A percentile compares a stretch with the other conserved stretches of the same genome.
Conservation (phyloP, 2,329 filamentous ascomycete species). For the Verticillium longisporum region DNA sequence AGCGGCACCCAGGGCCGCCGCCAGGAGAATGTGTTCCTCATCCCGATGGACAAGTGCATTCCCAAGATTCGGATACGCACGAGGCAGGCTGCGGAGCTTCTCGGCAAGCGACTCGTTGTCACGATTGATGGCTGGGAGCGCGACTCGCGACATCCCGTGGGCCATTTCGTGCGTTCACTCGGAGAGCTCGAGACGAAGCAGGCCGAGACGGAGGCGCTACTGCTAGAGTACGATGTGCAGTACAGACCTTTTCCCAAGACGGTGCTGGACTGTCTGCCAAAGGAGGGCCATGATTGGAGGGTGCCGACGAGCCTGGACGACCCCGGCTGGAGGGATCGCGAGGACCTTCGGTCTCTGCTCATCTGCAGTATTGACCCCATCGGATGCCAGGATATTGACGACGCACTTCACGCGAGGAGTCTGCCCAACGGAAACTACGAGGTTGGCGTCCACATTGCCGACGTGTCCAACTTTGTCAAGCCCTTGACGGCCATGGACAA, state of each 20-base stretch:
- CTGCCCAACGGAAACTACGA: constrained; percentile 91
- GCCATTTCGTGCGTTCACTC: constrained; percentile 88
- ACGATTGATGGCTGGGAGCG: constrained; percentile 95
- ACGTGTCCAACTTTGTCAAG: constrained; percentile 98
- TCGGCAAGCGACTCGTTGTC: constrained; percentile 87
- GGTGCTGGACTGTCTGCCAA: constrained; percentile 85
- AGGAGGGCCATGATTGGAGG: constrained; percentile 88
- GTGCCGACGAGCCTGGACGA: constrained; percentile 76
- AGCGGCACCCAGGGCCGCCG: constrained; percentile 69
- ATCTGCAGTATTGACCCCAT: constrained; percentile 97
- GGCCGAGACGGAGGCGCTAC: constrained; percentile 91
- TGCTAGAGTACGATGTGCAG: constrained; percentile 95
- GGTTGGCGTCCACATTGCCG: constrained; percentile 96
- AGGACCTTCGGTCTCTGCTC: constrained; percentile 76
- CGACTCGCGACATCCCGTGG: constrained; percentile 84
- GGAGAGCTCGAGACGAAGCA: constrained; percentile 94
- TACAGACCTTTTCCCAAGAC: constrained; percentile 96
- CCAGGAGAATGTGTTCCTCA: constrained; percentile 88
- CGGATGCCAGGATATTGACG: constrained; percentile 96
- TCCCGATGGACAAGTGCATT: constrained; percentile 97
- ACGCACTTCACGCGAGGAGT: constrained; percentile 80
- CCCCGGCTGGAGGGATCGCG: constrained; percentile 77
- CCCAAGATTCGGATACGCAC: constrained; percentile 94
- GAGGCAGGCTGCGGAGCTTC: constrained; percentile 77
- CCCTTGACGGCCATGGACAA: constrained; percentile 95